A percentile compares a stretch with the other conserved stretches of the same genome.
Conservation (phyloP, 495 filamentous ascomycete genomes). For the Aspergillus diversus region DNA sequence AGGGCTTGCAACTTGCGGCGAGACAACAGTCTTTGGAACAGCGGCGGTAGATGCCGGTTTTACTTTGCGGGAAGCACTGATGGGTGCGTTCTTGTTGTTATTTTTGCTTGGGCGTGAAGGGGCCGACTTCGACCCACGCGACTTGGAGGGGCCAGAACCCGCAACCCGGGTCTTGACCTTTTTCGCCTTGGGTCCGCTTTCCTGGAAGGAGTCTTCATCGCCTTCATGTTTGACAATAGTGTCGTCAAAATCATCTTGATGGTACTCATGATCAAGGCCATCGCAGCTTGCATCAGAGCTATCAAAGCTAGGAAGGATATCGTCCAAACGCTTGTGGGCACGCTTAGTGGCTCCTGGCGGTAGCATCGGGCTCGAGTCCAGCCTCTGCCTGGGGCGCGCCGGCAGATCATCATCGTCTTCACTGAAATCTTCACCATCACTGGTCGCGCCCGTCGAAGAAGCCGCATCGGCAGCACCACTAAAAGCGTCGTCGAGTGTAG, state of each 20-base stretch:
- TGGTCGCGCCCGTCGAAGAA: constrained; percentile 82
- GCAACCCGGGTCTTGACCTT: constrained; percentile 46
- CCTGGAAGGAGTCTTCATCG: constrained; percentile 51
- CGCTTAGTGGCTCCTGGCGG: constrained; percentile 55
- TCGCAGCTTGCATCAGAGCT: constrained; percentile 73
- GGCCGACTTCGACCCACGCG: constrained; percentile 42
- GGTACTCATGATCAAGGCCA: constrained; percentile 52
- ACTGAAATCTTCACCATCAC: constrained; percentile 75
- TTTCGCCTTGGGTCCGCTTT: constrained; percentile 48
- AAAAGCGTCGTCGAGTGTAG: constrained; percentile 88
- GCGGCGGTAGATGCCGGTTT: constrained; percentile 53
- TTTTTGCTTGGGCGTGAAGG: constrained; percentile 45
- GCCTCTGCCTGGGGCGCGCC: constrained; percentile 61
- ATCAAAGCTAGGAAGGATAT: constrained; percentile 67
- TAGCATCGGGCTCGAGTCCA: constrained; percentile 60
- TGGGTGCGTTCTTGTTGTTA: constrained; percentile 46
- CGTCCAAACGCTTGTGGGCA: constrained; percentile 60
- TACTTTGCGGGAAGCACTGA: constrained; percentile 51
- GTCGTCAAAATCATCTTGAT: constrained; percentile 66
- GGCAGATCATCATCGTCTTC: constrained; percentile 71
- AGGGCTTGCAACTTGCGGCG: constrained; percentile 61
- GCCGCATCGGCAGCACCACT: constrained; percentile 84
- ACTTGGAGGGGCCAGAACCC: constrained; percentile 36
- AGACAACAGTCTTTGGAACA: constrained; percentile 61
- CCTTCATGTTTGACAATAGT: constrained; percentile 54